These are phyloP conservation scores for Babesia divergens DNA, from an alignment of 169 alveolate genomes.

Conservation along the genomic window DNA sequence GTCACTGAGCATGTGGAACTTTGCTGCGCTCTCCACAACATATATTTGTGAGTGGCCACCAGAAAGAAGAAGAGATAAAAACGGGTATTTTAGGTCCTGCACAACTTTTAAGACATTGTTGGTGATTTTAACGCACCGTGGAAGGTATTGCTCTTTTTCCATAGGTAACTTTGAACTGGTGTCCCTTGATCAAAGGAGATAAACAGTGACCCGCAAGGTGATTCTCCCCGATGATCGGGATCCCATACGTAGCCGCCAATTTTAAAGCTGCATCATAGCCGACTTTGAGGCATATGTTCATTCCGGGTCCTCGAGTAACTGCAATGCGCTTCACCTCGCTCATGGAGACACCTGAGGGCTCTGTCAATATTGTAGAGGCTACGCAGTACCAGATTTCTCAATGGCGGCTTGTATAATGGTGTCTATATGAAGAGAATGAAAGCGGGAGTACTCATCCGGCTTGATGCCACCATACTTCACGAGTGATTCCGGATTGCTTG, in stretches of 20 bases:
- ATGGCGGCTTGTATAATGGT: constrained; percentile 30
- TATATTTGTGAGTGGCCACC: constrained; percentile 76
- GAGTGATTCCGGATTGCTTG: constrained; percentile 40
- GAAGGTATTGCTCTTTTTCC: background rate
- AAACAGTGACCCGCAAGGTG: constrained; percentile 63
- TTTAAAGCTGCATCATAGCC: constrained; percentile 60
- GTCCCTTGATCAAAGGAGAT: constrained; percentile 49
- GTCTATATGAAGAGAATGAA: constrained; percentile 38
- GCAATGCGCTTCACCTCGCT: constrained; percentile 50
- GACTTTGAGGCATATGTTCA: constrained; percentile 65
- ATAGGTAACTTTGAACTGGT: constrained; percentile 22
- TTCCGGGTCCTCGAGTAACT: constrained; percentile 73
- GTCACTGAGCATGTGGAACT: constrained; percentile 54
- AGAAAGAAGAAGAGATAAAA: constrained; percentile 59
- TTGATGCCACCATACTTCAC: constrained; percentile 68
- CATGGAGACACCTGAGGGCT: constrained; percentile 15
- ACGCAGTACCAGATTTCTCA: constrained; percentile 41
- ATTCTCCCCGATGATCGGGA: constrained; percentile 50
- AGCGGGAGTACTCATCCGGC: constrained; percentile 33
- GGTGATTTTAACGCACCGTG: background rate
- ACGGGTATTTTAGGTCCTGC: constrained; percentile 60
- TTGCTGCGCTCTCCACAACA: constrained; percentile 52
- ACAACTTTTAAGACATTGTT: background rate
- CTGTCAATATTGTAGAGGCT: background rate
- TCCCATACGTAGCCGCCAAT: constrained; percentile 15